Conservation (phyloP, 2,329 filamentous ascomycete genomes). For the Plectosphaerella sp. region DNA sequence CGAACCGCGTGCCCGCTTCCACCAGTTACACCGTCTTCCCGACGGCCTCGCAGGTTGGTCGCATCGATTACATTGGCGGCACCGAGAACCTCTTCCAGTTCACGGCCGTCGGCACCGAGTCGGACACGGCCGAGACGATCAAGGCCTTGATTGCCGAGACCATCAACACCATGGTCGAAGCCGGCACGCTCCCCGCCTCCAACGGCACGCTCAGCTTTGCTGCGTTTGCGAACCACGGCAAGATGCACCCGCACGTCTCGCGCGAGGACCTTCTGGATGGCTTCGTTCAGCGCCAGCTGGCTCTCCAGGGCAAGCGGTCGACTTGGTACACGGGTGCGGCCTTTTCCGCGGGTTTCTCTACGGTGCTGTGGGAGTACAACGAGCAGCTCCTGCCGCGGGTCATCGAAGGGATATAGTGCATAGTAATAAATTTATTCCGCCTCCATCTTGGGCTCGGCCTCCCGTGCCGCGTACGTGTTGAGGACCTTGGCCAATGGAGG, state of each 20-base stretch:
- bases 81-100: slow-evolving; percentile 23
- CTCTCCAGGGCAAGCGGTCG: slow-evolving; percentile 35
- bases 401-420: background rate
- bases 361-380: slow-evolving; percentile 28
- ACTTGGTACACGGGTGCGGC: slow-evolving; percentile 41
- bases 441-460: background rate
- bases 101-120: slow-evolving; percentile 18
- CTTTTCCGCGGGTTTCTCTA: slow-evolving; percentile 25
- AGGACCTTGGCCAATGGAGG: slow-evolving; percentile 7
- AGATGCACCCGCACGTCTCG: slow-evolving; percentile 27
- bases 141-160: slow-evolving; percentile 18
- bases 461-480: slow-evolving; percentile 1
- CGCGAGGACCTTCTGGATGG: slow-evolving; percentile 28
- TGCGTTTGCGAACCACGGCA: slow-evolving; percentile 28
- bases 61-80: slow-evolving; percentile 24
- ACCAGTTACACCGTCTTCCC: slow-evolving; percentile 19
- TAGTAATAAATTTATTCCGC: no score
- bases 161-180: slow-evolving; percentile 21
- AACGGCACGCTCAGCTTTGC: slow-evolving; percentile 22
- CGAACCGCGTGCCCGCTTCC: slow-evolving; percentile 13
- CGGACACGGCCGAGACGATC: slow-evolving; percentile 13
- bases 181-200: slow-evolving; percentile 17
- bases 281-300: slow-evolving; percentile 35
- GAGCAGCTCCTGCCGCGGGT: slow-evolving; percentile 17
- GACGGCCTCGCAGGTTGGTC: slow-evolving; percentile 13